Conservation (phyloP, 306 rosid genomes). For the Rosa lucieae region DNA sequence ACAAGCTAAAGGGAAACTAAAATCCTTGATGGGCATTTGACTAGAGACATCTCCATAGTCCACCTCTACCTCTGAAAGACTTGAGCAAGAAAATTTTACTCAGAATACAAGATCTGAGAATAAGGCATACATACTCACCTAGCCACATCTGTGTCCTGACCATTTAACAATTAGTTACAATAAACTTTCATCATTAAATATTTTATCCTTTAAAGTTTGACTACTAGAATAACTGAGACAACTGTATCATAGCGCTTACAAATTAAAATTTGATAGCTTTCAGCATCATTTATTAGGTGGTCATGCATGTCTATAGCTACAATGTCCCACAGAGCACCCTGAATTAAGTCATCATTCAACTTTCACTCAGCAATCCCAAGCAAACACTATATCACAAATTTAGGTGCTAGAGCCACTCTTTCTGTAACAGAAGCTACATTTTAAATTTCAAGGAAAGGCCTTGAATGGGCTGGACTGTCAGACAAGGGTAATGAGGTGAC, state of each 20-base stretch:
- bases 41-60: neutral
- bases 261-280: neutral
- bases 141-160: neutral
- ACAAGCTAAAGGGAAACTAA: neutral
- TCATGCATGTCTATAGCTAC: neutral
- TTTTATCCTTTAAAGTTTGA: neutral
- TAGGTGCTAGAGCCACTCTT: neutral
- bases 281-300: neutral
- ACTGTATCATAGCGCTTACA: neutral
- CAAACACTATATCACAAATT: neutral
- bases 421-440: neutral
- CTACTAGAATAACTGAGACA: neutral
- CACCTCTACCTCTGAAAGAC: neutral
- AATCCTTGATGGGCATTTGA: neutral
- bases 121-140: constrained; percentile 1
- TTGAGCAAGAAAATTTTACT: neutral
- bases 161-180: neutral
- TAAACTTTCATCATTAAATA: neutral
- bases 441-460: neutral
- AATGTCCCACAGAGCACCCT: neutral
- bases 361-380: neutral
- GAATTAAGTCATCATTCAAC: neutral
- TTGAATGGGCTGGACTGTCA: neutral
- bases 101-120: neutral
- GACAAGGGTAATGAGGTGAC: neutral